phyloP scores from a whole-genome alignment of 1,139 yeast species.

The Protomyces inouyei region DNA sequence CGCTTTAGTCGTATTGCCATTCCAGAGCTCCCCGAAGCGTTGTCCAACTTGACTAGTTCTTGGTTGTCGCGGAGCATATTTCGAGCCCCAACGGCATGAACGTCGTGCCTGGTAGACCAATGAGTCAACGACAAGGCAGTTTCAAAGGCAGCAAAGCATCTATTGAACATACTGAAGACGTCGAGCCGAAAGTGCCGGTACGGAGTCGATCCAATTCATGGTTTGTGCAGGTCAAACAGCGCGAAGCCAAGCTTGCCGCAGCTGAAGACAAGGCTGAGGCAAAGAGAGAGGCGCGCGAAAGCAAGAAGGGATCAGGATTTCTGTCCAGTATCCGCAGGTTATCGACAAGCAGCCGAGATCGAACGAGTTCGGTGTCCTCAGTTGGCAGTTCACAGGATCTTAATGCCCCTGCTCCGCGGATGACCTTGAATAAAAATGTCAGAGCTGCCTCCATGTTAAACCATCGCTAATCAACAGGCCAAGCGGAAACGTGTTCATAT shows the following conservation, averaged over 20 bases:
- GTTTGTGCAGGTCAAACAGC: constrained; percentile 17
- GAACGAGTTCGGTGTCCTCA: not conserved
- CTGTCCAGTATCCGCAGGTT: constrained; percentile 7
- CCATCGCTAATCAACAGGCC: not conserved
- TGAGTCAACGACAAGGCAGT: not conserved
- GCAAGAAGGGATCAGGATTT: constrained; percentile 4
- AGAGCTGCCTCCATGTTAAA: not conserved
- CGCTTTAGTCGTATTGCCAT: no score
- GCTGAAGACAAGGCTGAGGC: constrained; percentile 17
- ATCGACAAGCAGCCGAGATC: constrained; percentile 6
- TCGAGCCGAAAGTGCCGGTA: not conserved
- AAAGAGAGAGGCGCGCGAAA: constrained; percentile 8
- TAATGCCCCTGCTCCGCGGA: constrained; percentile 2
- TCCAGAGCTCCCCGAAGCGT: no score
- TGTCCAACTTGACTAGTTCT: no score
- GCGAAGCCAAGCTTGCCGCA: constrained; percentile 20
- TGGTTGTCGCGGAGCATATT: no score
- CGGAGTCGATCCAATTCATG: constrained; percentile 19
- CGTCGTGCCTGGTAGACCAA: not conserved
- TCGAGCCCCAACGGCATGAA: not conserved
- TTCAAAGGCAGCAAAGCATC: not conserved
- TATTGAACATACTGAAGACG: not conserved
- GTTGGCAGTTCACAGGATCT: not conserved
- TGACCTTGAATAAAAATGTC: constrained; percentile 17
- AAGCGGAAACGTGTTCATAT: constrained; percentile 12